Conservation (phyloP, 768 basidiomycete genomes). For the Tylopilus sp. region DNA sequence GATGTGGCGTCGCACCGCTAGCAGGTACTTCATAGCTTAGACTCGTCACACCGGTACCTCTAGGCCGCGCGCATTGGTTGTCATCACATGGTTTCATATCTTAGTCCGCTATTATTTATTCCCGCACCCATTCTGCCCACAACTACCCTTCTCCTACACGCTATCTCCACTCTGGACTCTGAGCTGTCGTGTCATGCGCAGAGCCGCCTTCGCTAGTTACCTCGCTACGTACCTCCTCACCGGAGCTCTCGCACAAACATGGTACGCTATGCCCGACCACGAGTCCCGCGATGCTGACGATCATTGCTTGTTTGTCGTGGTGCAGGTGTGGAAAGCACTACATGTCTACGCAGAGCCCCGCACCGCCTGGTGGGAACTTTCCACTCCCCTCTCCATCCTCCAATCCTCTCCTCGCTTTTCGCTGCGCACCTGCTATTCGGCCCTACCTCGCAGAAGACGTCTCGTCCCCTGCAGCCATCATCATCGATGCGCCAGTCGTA, state of each 20-base stretch:
- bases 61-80: too few species aligned
- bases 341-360: conserved; percentile 38
- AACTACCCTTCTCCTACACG: neutral
- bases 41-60: too few species aligned
- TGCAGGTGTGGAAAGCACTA: conserved; percentile 59
- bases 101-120: neutral
- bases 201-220: conserved; percentile 3
- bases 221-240: conserved; percentile 12
- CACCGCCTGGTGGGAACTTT: conserved; percentile 51
- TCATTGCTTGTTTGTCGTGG: neutral
- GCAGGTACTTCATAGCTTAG: too few species aligned
- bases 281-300: neutral
- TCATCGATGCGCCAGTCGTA: conserved; percentile 52
- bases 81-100: neutral
- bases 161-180: neutral
- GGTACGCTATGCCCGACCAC: conserved; percentile 13
- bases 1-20: too few species aligned
- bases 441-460: conserved; percentile 59
- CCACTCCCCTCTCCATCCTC: conserved; percentile 35
- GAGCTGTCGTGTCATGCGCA: conserved; percentile 11
- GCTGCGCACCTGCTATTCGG: conserved; percentile 55
- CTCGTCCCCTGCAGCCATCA: conserved; percentile 39
- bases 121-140: too few species aligned
- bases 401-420: conserved; percentile 50
- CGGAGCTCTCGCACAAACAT: conserved; percentile 26